Evolutionary conservation across 768 basidiomycete species (phyloP).

Genomic region (Lentinula sp.): DNA sequence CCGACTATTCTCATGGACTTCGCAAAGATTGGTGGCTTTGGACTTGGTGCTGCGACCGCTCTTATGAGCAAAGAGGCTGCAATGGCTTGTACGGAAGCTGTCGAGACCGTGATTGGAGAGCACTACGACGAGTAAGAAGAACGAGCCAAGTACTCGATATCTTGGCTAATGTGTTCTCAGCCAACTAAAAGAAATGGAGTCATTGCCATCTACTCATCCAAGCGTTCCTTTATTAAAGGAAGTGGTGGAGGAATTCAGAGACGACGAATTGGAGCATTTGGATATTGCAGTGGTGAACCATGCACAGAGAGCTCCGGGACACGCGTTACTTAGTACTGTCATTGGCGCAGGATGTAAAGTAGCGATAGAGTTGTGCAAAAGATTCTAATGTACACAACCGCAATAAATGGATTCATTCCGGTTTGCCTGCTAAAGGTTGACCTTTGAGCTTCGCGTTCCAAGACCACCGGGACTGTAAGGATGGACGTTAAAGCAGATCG

Average conservation of each 20-base stretch:
- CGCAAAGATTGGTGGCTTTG: constrained; percentile 84
- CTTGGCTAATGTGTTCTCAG: constrained; percentile 30
- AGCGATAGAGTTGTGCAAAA: constrained; percentile 87
- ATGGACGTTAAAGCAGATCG: constrained; percentile 1
- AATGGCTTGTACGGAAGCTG: constrained; percentile 98
- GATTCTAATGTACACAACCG: constrained; percentile 40
- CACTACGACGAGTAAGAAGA: constrained; percentile 93
- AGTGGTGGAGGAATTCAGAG: constrained; percentile 78
- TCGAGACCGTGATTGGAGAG: constrained; percentile 96
- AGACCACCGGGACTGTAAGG: constrained; percentile 13
- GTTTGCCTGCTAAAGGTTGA: constrained; percentile 21
- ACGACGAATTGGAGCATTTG: constrained; percentile 93
- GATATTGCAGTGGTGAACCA: constrained; percentile 85
- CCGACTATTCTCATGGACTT: constrained; percentile 81
- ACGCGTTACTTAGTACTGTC: constrained; percentile 82
- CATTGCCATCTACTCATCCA: constrained; percentile 60
- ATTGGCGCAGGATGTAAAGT: constrained; percentile 83
- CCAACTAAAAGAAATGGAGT: constrained; percentile 73
- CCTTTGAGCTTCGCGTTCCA: constrained; percentile 23
- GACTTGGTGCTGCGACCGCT: constrained; percentile 80
- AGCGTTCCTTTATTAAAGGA: constrained; percentile 71
- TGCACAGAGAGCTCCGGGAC: constrained; percentile 86
- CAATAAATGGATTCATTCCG: not conserved
- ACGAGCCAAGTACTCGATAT: not conserved
- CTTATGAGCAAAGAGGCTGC: constrained; percentile 89